Evolutionary conservation across 352 stramenopile species (phyloP), one percentile per base, ranked within the genome.

Genomic region (Hyaloperonospora brassicae): DNA sequence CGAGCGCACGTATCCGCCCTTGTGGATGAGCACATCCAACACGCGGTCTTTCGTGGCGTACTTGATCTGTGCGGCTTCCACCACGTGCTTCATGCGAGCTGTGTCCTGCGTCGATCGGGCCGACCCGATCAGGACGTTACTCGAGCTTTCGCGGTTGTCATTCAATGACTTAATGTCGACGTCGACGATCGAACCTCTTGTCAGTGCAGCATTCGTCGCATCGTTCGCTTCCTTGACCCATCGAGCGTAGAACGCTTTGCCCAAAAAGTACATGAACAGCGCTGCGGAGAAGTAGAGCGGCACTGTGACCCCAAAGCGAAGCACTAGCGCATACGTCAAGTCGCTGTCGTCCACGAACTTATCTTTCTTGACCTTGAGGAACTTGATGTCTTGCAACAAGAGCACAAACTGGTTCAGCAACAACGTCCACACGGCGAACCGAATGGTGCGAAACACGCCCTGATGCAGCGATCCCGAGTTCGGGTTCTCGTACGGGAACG

Each of bases 401-500:
- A 91, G 61, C 66, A 89, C 78, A 8, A 89, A 49, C 57, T 91
- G 80, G 45, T 81, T 87, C 35, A 91, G 54, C 38, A 86, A 55
- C 10, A 89, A 42, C 40, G 76, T 86, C 57, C 66, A 75, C 27
- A 89, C 69, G n/a, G 78, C 80, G 23, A 87, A 91, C 12, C 79
- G 80, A 48, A 91, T 87, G 5, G 75, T 86, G 22, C 63, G 66
- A 62, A 86, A 91, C 11, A 91, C 80, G 38, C 77, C 73, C 47
- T 72, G 56, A 48, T 91, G 80, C 45, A 91, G 66, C 44, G 70
- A 82, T 12, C 78, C 80, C 21, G 77, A 83, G 66, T 87, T 89
- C 2, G 80, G 78, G 61, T 91, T 87, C 54, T 91, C 78, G 51
- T 87, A 91, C 50, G 80, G 80, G 52, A 87, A 87, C 49, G 80